Evolutionary conservation across 805 yeast species (phyloP).

Genomic region (Saccharomyces eubayanus): DNA sequence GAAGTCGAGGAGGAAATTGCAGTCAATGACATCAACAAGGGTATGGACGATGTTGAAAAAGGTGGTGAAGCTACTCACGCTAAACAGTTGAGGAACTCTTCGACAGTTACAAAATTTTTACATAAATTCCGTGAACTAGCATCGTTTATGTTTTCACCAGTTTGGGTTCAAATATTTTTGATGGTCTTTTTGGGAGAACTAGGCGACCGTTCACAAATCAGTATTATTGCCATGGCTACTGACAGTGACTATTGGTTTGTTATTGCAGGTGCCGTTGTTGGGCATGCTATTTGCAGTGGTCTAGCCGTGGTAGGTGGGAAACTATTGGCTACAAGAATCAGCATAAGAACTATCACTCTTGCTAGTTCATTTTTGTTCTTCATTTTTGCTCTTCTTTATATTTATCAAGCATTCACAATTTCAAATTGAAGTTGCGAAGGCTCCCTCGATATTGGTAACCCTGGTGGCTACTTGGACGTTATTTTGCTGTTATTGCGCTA

Average conservation of each 20-base stretch:
- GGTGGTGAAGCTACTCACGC: conserved; percentile 31
- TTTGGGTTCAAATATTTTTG: conserved; percentile 87
- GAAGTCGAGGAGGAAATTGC: conserved; percentile 94
- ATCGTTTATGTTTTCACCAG: conserved; percentile 65
- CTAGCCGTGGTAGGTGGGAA: conserved; percentile 94
- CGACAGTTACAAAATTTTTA: conserved; percentile 11
- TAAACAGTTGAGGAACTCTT: conserved; percentile 3
- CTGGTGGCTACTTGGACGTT: not conserved
- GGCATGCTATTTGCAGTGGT: conserved; percentile 81
- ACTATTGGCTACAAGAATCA: conserved; percentile 76
- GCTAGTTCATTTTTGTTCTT: conserved; percentile 87
- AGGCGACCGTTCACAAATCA: conserved; percentile 98
- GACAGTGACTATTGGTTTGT: conserved; percentile 88
- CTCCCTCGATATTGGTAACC: not conserved
- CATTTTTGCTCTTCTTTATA: conserved; percentile 70
- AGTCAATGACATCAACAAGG: conserved; percentile 44
- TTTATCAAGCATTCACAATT: conserved; percentile 49
- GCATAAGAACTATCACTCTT: conserved; percentile 84
- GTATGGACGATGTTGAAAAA: conserved; percentile 51
- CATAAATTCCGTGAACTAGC: conserved; percentile 47
- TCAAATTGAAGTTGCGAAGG: not conserved
- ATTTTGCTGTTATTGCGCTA: not conserved
- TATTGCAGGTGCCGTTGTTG: conserved; percentile 79
- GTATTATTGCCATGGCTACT: conserved; percentile 97
- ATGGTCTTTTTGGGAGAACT: conserved; percentile 98